Conservation (phyloP, 805 yeast species). For the Kockiozyma suomiensis region DNA sequence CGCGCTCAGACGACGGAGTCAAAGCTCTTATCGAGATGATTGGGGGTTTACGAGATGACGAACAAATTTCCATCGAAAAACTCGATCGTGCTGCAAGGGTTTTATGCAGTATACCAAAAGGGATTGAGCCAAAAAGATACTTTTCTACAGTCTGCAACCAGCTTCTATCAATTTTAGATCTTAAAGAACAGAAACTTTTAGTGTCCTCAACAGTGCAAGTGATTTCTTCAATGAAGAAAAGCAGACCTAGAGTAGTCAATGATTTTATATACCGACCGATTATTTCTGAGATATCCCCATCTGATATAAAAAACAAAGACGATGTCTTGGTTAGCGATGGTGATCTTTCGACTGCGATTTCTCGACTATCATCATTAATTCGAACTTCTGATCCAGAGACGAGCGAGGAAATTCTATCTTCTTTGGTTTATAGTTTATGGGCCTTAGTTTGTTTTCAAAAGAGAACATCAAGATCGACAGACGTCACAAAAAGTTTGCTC, state of each 20-base stretch:
- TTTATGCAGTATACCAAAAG: conserved; percentile 63
- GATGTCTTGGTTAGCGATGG: conserved; percentile 39
- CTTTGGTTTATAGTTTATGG: conserved; percentile 27
- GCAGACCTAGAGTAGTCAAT: conserved; percentile 48
- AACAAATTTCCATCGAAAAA: conserved; percentile 65
- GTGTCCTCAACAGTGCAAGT: conserved; percentile 53
- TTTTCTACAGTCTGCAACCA: conserved; percentile 65
- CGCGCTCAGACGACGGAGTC: conserved; percentile 68
- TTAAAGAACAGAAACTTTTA: conserved; percentile 58
- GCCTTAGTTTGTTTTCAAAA: conserved; percentile 19
- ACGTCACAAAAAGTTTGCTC: conserved; percentile 17
- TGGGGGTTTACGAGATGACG: conserved; percentile 74
- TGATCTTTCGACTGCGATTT: conserved; percentile 46
- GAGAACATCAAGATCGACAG: conserved; percentile 26
- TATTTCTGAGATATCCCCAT: neutral
- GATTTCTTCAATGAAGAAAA: conserved; percentile 48
- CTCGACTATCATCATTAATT: conserved; percentile 14
- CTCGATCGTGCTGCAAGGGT: conserved; percentile 68
- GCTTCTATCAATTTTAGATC: conserved; percentile 53
- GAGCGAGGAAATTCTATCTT: neutral
- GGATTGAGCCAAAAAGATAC: conserved; percentile 53
- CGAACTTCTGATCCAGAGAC: conserved; percentile 19
- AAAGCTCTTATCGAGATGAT: conserved; percentile 72
- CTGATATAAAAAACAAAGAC: neutral
- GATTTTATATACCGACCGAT: conserved; percentile 59